These are phyloP conservation scores for Oxytropis ochrocephala DNA, from an alignment of 306 rosid species.

Conservation along the genomic window DNA sequence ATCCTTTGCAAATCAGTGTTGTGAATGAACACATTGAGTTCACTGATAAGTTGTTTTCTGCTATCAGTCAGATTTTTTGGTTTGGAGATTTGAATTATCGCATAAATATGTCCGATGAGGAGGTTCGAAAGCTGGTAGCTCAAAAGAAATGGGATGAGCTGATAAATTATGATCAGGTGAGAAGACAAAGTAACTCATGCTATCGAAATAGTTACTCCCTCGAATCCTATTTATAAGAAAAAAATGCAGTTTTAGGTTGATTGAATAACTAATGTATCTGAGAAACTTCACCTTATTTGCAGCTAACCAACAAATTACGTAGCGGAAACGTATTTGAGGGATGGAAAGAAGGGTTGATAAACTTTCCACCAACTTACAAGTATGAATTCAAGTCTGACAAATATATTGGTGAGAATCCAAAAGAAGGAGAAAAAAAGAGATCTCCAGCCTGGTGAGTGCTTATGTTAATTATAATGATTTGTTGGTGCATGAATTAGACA, in stretches of 20 bases:
- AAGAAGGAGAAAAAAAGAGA: conserved; percentile 79
- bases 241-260: no score
- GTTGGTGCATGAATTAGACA: not conserved
- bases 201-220: no score
- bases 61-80: conserved; percentile 86
- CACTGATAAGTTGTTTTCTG: conserved; percentile 21
- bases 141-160: conserved; percentile 67
- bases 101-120: conserved; percentile 53
- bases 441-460: conserved; percentile 83
- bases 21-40: conserved; percentile 1
- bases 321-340: conserved; percentile 79
- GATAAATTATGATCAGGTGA: conserved; percentile 75
- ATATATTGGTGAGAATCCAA: conserved; percentile 62
- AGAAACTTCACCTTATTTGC: conserved; percentile 21
- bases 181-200: not conserved
- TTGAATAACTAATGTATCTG: no score
- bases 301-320: conserved; percentile 66
- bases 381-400: conserved; percentile 57
- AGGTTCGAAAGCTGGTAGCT: conserved; percentile 56
- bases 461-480: not conserved
- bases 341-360: conserved; percentile 80
- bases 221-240: no score
- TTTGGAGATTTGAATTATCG: conserved; percentile 96
- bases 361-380: conserved; percentile 88
- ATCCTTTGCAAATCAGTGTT: not conserved